phyloP scores from a whole-genome alignment of 1,139 yeast species.

The Meyerozyma guilliermondii region DNA sequence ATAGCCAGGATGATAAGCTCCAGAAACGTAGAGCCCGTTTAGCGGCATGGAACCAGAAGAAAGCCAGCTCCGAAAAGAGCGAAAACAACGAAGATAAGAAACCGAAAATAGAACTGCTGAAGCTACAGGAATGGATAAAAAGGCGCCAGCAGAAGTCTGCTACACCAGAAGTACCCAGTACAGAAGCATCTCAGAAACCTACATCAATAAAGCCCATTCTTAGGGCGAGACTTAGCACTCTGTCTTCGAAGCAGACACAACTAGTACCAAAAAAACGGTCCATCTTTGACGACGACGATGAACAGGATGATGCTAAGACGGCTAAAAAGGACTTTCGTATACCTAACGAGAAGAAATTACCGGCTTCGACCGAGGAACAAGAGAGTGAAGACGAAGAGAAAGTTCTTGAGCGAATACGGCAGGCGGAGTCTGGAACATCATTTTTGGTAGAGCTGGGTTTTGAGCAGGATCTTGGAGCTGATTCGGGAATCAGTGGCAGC shows the following conservation, averaged over 20 bases:
- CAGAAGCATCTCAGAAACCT: conserved; percentile 12
- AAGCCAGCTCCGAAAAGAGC: conserved; percentile 4
- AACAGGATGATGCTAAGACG: conserved; percentile 4
- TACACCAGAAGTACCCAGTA: conserved; percentile 3
- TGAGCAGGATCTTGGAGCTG: conserved; percentile 14
- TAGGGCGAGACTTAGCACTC: not conserved
- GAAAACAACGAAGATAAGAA: not conserved
- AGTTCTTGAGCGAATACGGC: not conserved
- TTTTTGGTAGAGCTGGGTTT: not conserved
- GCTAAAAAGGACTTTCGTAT: not conserved
- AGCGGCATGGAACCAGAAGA: conserved; percentile 12
- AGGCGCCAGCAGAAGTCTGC: conserved; percentile 5
- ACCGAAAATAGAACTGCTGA: not conserved
- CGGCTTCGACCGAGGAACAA: conserved; percentile 2
- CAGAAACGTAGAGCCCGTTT: conserved; percentile 6
- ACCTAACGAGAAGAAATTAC: conserved; percentile 7
- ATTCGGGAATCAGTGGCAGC: not conserved
- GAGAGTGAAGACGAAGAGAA: not conserved
- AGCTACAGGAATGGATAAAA: conserved; percentile 10
- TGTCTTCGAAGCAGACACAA: not conserved
- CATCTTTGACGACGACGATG: conserved; percentile 14
- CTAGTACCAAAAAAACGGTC: conserved; percentile 6
- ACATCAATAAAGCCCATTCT: conserved; percentile 1
- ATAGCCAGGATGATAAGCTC: conserved; percentile 3
- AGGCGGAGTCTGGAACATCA: conserved; percentile 3